Evolutionary conservation across 2,329 filamentous ascomycete genomes (phyloP).

Genomic region (Epichloe sibirici): DNA sequence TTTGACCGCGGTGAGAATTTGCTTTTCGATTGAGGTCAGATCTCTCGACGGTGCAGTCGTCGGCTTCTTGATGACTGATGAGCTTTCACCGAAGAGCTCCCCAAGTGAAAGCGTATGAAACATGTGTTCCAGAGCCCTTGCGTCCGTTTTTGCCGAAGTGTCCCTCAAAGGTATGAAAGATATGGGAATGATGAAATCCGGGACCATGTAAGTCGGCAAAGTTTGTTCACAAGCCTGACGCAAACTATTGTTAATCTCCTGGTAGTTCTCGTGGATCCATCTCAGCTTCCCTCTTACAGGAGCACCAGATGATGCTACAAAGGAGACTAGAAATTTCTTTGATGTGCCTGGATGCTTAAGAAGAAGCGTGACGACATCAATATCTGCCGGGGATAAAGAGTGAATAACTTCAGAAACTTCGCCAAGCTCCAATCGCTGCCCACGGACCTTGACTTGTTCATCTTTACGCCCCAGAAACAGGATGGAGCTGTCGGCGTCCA

Average conservation of each 20-base stretch:
- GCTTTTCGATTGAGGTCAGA: neutral
- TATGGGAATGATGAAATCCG: slow-evolving; percentile 5
- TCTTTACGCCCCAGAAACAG: slow-evolving; percentile 8
- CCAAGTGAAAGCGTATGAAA: slow-evolving; percentile 4
- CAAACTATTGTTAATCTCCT: neutral
- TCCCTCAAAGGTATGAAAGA: slow-evolving; percentile 3
- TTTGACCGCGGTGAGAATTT: neutral
- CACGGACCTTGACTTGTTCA: slow-evolving; percentile 9
- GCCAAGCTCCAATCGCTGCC: slow-evolving; percentile 7
- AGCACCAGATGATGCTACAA: neutral
- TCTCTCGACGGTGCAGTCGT: neutral
- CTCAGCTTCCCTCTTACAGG: neutral
- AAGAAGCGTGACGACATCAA: neutral
- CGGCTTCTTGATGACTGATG: neutral
- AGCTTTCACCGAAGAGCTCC: neutral
- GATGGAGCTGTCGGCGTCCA: slow-evolving; percentile 9
- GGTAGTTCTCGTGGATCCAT: neutral
- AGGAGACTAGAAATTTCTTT: neutral
- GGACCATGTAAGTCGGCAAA: slow-evolving; percentile 7
- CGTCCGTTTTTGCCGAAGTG: slow-evolving; percentile 5
- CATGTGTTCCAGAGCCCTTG: slow-evolving; percentile 1
- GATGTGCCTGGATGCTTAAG: neutral
- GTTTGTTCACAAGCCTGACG: neutral
- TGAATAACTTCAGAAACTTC: slow-evolving; percentile 2
- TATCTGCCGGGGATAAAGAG: neutral